phyloP scores from a whole-genome alignment of 2,329 filamentous ascomycete species.

The Colletotrichum cordylinicola region DNA sequence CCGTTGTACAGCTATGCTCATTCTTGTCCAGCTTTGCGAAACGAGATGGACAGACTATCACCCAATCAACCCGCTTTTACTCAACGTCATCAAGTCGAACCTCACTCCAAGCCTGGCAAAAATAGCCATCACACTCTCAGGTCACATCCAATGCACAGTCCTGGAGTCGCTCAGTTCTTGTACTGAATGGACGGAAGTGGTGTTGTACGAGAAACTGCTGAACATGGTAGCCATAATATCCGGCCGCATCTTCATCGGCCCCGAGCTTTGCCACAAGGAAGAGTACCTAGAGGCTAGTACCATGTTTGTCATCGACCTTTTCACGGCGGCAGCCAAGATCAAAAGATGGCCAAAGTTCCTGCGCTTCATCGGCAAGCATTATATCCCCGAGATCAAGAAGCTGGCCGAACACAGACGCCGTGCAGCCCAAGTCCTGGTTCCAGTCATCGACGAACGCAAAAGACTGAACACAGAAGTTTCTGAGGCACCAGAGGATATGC shows the following conservation, averaged over 20 bases:
- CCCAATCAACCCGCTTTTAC: neutral
- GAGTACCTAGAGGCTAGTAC: constrained; percentile 44
- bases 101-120: neutral
- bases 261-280: constrained; percentile 47
- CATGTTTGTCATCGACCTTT: neutral
- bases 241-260: constrained; percentile 51
- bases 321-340: neutral
- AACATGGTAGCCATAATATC: constrained; percentile 51
- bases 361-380: neutral
- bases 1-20: neutral
- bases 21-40: neutral
- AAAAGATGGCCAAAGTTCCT: neutral
- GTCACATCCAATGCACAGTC: constrained; percentile 26
- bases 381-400: neutral
- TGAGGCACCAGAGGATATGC: neutral
- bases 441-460: neutral
- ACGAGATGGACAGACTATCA: neutral
- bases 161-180: neutral
- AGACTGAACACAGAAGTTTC: neutral
- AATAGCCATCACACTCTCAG: neutral
- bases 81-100: neutral
- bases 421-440: neutral
- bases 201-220: neutral
- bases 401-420: neutral
- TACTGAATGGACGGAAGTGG: neutral